These are phyloP conservation scores for Crucibulum laeve DNA, from an alignment of 768 basidiomycete species.

Conservation along the genomic window DNA sequence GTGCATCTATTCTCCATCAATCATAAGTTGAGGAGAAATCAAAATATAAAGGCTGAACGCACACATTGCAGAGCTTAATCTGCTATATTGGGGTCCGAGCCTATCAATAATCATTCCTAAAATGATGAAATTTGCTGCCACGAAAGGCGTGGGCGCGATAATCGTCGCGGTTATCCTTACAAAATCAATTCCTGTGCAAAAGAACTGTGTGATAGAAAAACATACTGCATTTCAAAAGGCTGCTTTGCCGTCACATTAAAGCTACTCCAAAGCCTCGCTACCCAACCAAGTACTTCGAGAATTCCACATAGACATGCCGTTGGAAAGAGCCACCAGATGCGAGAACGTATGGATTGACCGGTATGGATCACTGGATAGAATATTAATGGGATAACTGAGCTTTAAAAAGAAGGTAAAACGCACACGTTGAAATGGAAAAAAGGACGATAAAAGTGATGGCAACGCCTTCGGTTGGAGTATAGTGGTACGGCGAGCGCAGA, in stretches of 20 bases:
- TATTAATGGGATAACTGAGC: not conserved
- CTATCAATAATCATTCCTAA: slow-evolving; percentile 41
- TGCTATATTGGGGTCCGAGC: slow-evolving; percentile 43
- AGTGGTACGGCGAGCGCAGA: slow-evolving; percentile 23
- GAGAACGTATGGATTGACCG: slow-evolving; percentile 12
- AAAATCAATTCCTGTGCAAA: not conserved
- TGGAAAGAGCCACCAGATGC: slow-evolving; percentile 18
- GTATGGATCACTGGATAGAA: slow-evolving; percentile 10
- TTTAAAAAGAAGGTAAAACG: not conserved
- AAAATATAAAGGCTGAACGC: slow-evolving; percentile 11
- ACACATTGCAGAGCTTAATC: slow-evolving; percentile 40
- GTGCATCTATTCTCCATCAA: slow-evolving; percentile 26
- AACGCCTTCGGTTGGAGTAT: slow-evolving; percentile 33
- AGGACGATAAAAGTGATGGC: slow-evolving; percentile 34
- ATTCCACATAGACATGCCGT: slow-evolving; percentile 16
- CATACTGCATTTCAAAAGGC: slow-evolving; percentile 17
- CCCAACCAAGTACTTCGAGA: slow-evolving; percentile 19
- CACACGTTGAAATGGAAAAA: slow-evolving; percentile 35
- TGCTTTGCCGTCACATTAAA: slow-evolving; percentile 4
- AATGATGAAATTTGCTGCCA: slow-evolving; percentile 59
- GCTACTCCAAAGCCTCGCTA: slow-evolving; percentile 15
- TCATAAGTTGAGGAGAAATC: not conserved
- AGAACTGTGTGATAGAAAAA: slow-evolving; percentile 2
- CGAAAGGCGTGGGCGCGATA: slow-evolving; percentile 50
- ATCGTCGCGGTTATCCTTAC: slow-evolving; percentile 48